phyloP scores from a whole-genome alignment of 140 eudicot genomes.

The Oenanthe javanica region DNA sequence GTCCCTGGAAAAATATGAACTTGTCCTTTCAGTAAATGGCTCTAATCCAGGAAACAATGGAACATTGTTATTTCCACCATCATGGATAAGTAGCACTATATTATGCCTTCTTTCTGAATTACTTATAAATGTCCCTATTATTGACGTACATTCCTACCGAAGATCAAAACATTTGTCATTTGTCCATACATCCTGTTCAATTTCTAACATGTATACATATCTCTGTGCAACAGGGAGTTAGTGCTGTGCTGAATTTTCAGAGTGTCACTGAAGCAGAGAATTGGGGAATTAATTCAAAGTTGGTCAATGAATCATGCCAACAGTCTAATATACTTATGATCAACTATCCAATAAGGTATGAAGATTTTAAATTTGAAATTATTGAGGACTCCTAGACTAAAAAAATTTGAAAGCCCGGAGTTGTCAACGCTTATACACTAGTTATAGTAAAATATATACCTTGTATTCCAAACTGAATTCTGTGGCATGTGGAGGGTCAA shows the following conservation, averaged over 20 bases:
- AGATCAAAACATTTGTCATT: not conserved
- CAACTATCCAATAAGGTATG: conserved; percentile 84
- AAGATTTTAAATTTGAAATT: not conserved
- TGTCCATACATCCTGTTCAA: not conserved
- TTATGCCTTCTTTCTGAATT: not conserved
- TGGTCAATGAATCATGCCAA: conserved; percentile 81
- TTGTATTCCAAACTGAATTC: not conserved
- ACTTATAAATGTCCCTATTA: not conserved
- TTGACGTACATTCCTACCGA: not conserved
- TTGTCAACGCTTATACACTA: not conserved
- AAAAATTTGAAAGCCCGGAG: conserved; percentile 2
- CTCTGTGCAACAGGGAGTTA: conserved; percentile 64
- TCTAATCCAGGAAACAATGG: not conserved
- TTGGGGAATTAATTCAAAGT: conserved; percentile 77
- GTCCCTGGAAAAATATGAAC: not conserved
- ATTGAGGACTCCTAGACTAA: conserved; percentile 19
- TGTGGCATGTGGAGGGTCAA: not conserved
- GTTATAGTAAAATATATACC: not conserved
- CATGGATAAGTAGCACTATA: not conserved
- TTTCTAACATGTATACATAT: conserved; percentile 10
- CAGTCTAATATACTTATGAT: conserved; percentile 70
- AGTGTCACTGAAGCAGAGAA: conserved; percentile 77
- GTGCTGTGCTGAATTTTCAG: conserved; percentile 85
- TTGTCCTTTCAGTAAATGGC: not conserved
- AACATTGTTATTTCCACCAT: not conserved